phyloP scores from a whole-genome alignment of 2,329 filamentous ascomycete genomes.

The Tolypocladium ovalisporum region DNA sequence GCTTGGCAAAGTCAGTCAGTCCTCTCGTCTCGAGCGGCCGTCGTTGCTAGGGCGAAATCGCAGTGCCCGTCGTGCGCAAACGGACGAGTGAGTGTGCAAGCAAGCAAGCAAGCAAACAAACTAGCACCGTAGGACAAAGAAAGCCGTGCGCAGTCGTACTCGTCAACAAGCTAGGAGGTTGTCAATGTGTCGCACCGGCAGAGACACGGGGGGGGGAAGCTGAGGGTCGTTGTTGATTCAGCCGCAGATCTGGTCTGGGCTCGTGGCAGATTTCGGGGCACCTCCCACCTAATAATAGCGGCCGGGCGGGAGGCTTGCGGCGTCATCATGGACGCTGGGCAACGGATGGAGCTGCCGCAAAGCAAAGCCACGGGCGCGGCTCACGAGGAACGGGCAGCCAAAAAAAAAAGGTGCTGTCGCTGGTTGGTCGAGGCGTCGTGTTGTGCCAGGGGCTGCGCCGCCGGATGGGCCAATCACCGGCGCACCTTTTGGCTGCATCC shows the following conservation, averaged over 20 bases:
- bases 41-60: not conserved
- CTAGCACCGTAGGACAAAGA: not conserved
- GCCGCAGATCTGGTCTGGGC: not conserved
- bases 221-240: not conserved
- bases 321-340: not conserved
- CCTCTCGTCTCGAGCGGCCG: not conserved
- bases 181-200: not conserved
- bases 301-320: not conserved
- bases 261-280: not conserved
- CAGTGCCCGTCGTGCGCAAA: not conserved
- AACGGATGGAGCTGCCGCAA: not conserved
- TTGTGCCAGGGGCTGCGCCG: not conserved
- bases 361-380: not conserved
- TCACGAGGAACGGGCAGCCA: too few species aligned
- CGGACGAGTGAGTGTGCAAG: not conserved
- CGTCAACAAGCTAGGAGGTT: not conserved
- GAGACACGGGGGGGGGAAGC: not conserved
- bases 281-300: not conserved
- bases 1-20: not conserved
- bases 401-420: too few species aligned
- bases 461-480: not conserved
- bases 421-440: not conserved
- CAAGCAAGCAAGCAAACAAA: not conserved
- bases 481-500: not conserved
- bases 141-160: not conserved